phyloP scores from a whole-genome alignment of 768 basidiomycete species.

The Tremella mesenterica region DNA sequence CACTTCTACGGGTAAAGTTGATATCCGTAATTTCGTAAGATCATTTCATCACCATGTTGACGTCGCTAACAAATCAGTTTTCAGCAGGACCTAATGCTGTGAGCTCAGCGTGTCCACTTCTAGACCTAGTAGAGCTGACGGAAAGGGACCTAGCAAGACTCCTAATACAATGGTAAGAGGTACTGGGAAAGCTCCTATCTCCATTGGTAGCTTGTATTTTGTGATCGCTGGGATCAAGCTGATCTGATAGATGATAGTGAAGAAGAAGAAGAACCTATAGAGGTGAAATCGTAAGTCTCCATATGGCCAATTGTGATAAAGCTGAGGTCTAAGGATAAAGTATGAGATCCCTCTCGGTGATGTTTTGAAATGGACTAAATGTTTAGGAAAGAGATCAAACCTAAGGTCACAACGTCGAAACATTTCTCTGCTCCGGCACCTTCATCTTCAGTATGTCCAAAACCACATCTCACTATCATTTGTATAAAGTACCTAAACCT shows the following conservation, averaged over 20 bases:
- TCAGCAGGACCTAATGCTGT: constrained; percentile 8
- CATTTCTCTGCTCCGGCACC: constrained; percentile 14
- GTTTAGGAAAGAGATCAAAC: too few relatives aligned
- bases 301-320: not conserved
- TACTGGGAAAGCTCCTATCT: constrained; percentile 27
- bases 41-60: not conserved
- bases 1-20: constrained; percentile 13
- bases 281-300: constrained; percentile 10
- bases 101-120: not conserved
- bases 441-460: constrained; percentile 16
- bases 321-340: not conserved
- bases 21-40: constrained; percentile 33
- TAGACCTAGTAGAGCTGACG: not conserved
- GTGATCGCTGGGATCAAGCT: not conserved
- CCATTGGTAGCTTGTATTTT: constrained; percentile 20
- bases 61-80: constrained; percentile 10
- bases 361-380: too few relatives aligned
- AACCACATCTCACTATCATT: not conserved
- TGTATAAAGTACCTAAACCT: too few relatives aligned
- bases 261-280: constrained; percentile 20
- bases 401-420: constrained; percentile 22
- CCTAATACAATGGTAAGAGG: constrained; percentile 4
- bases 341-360: too few relatives aligned
- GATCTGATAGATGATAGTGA: constrained; percentile 28
- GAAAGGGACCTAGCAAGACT: constrained; percentile 1